Evolutionary conservation across 2,329 filamentous ascomycete genomes (phyloP), one percentile per base, ranked within the genome.

Genomic region (Ophiocordyceps unilateralis): DNA sequence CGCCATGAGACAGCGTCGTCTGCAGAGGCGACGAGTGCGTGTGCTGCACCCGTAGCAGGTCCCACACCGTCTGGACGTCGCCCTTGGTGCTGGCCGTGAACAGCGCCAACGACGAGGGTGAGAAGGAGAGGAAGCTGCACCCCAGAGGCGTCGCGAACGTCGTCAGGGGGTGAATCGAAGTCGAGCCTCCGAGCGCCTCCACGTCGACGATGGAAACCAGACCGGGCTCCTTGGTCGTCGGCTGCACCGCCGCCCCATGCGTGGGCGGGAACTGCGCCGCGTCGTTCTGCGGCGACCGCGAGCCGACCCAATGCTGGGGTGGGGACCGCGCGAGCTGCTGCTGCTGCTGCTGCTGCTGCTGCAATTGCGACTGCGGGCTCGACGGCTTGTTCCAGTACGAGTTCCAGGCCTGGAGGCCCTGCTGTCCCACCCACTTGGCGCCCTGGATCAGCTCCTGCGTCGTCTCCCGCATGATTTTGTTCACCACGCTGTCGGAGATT

Each of bases 41-140:
- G 56, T 74, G 65, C 54, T 79, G 76, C 40, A 76, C 67, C 36
- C 71, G 70, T 62, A 85, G 74, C 45, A 91, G 60, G 56, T 89
- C 83, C 84, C 84, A 91, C 1, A 89, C 76, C 8, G 77, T 82
- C 54, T 87, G 81, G 6, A 84, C 72, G 53, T 93, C 85, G n/a
- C 84, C 84, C 57, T 87, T 88, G 53, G 72, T 81, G 59, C 82
- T 89, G 7, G 82, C 81, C 0, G 82, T 87, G 59, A 91, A 81
- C 11, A 93, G 67, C 42, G 75, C 76, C 22, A 88, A 59, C 0
- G 83, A 83, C 7, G 74, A 76, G 0, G 83, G 83, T 2, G 83
- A 78, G 49, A 93, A 83, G 0, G 83, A 87, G 26, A 91, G 56
- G 55, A 83, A 87, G 55, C 83, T 89, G 58, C 83, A 89, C 9